Evolutionary conservation across 2,329 filamentous ascomycete genomes (phyloP).

Genomic region (Clonostachys chloroleuca): DNA sequence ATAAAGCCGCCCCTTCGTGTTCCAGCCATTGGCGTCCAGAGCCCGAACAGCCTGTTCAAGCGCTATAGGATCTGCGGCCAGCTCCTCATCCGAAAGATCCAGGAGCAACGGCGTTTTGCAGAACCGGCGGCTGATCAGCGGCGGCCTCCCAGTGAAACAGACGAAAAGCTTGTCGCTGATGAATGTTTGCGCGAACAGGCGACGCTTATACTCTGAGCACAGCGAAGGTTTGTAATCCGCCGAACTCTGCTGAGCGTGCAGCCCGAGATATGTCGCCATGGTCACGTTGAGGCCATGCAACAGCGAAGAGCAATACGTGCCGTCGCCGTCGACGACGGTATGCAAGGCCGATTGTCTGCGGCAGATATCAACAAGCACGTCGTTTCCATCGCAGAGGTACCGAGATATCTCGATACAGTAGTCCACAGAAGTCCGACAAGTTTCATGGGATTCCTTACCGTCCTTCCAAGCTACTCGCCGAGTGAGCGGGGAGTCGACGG

Average conservation of each 20-base stretch:
- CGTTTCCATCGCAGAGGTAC: constrained; percentile 21
- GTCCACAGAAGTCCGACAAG: constrained; percentile 7
- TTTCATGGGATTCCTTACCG: not conserved
- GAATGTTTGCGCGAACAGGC: constrained; percentile 28
- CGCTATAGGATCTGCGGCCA: too few species aligned
- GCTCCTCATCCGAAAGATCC: constrained; percentile 42
- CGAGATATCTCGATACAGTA: constrained; percentile 25
- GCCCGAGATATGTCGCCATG: constrained; percentile 25
- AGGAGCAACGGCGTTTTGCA: constrained; percentile 47
- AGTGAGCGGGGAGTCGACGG: not conserved
- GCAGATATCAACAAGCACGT: constrained; percentile 27
- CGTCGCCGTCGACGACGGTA: constrained; percentile 31
- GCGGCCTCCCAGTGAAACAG: constrained; percentile 50
- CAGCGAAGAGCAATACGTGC: constrained; percentile 30
- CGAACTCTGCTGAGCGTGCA: constrained; percentile 18
- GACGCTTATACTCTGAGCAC: constrained; percentile 22
- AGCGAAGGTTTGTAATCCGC: constrained; percentile 21
- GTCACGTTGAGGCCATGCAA: constrained; percentile 28
- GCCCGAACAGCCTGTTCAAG: too few species aligned
- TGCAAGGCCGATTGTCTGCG: constrained; percentile 25
- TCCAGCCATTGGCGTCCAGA: constrained; percentile 31
- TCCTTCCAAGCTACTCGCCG: constrained; percentile 6
- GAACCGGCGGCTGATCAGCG: constrained; percentile 46
- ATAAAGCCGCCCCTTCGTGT: constrained; percentile 19
- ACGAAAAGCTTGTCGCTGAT: constrained; percentile 44